These are phyloP conservation scores for Gossypium anomalum DNA, from an alignment of 345 rosid species.

Conservation along the genomic window DNA sequence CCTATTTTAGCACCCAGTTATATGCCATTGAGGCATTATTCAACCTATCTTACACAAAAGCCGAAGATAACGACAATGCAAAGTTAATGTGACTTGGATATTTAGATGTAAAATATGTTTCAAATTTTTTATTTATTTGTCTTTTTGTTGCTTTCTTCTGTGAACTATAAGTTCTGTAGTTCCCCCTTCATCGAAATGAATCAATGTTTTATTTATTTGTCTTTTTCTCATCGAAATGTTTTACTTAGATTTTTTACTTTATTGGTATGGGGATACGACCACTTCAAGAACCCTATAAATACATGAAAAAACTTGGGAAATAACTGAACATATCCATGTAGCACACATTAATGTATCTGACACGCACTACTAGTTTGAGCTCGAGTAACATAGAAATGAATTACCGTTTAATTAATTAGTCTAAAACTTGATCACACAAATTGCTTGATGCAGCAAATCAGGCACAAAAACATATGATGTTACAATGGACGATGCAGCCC, in stretches of 20 bases:
- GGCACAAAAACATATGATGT: constrained; percentile 38
- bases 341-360: not conserved
- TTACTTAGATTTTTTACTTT: not conserved
- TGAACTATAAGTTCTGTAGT: not conserved
- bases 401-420: not conserved
- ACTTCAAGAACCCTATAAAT: not conserved
- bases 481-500: constrained; percentile 80
- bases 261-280: not conserved
- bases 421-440: not conserved
- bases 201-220: not conserved
- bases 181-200: not conserved
- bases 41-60: too few relatives aligned
- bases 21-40: not conserved
- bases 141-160: too few relatives aligned
- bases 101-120: too few relatives aligned
- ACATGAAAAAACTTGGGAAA: not conserved
- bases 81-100: too few relatives aligned
- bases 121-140: too few relatives aligned
- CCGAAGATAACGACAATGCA: too few relatives aligned
- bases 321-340: not conserved
- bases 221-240: too few relatives aligned
- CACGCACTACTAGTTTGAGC: not conserved
- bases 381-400: not conserved
- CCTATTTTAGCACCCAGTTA: not conserved
- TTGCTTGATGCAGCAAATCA: constrained; percentile 43